Evolutionary conservation across 2,329 filamentous ascomycete genomes (phyloP).

Genomic region (Colletotrichum graminicola): DNA sequence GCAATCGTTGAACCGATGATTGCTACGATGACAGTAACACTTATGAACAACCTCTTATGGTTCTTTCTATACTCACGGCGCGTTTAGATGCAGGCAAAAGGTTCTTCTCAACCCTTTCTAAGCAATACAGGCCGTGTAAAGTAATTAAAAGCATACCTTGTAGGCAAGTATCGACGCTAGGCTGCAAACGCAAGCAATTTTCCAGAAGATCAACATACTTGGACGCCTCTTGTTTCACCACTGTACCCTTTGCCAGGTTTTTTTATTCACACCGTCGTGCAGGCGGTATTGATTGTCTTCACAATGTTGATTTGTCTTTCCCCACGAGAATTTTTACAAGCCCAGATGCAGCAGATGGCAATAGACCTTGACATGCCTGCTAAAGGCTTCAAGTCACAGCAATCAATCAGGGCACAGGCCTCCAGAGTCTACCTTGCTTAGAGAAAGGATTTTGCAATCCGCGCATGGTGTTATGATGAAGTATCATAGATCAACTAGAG

Average conservation of each 20-base stretch:
- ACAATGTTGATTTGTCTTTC: background rate
- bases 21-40: background rate
- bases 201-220: no score
- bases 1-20: background rate
- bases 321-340: background rate
- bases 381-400: background rate
- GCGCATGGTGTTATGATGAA: background rate
- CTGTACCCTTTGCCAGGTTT: no score
- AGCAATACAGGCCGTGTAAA: background rate
- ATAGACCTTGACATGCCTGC: background rate
- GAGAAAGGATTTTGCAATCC: background rate
- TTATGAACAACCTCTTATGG: background rate
- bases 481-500: background rate
- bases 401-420: background rate
- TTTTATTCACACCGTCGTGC: no score
- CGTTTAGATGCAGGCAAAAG: background rate
- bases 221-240: no score
- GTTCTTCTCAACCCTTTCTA: no score
- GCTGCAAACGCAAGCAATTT: background rate
- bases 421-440: no score
- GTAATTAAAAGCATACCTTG: background rate
- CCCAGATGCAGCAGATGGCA: background rate
- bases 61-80: background rate
- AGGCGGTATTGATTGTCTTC: no score
- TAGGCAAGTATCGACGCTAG: no score